Percentiles rank a stretch among this genome's conserved stretches.
Evolutionary conservation across 2,329 filamentous ascomycete species (phyloP).

Genomic region (Calonectria naviculata): DNA sequence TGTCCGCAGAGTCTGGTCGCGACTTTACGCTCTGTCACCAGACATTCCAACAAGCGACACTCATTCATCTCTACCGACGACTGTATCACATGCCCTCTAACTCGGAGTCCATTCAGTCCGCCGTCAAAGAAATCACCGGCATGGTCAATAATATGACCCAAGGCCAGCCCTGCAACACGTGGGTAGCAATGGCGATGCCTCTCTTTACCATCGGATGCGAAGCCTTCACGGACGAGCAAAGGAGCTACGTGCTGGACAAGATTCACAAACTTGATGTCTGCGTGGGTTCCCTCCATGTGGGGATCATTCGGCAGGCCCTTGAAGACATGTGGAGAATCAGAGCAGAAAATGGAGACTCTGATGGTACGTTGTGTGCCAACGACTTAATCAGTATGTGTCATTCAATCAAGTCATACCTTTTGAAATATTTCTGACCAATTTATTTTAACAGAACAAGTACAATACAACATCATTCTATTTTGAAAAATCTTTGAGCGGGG

Average conservation of each 20-base stretch:
- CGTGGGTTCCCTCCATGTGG: constrained; percentile 40
- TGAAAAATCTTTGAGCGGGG: neutral
- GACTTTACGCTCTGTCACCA: constrained; percentile 42
- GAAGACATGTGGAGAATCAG: constrained; percentile 42
- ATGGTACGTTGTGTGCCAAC: constrained; percentile 33
- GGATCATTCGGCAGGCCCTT: constrained; percentile 36
- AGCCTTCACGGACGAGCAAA: constrained; percentile 33
- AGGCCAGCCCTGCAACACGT: constrained; percentile 43
- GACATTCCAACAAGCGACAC: constrained; percentile 40
- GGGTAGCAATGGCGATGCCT: constrained; percentile 46
- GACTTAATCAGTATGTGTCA: constrained; percentile 34
- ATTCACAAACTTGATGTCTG: constrained; percentile 39
- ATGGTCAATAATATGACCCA: constrained; percentile 43
- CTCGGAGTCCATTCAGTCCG: constrained; percentile 29
- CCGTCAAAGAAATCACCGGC: constrained; percentile 26
- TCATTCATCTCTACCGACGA: constrained; percentile 40
- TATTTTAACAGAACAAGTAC: constrained; percentile 26
- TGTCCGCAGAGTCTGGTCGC: constrained; percentile 35
- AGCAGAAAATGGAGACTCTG: constrained; percentile 24
- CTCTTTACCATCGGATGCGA: constrained; percentile 43
- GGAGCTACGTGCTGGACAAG: constrained; percentile 37
- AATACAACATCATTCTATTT: constrained; percentile 44
- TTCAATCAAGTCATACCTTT: neutral
- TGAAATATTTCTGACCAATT: neutral
- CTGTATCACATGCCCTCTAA: constrained; percentile 33